Base-by-base conservation (phyloP, 2,329 filamentous ascomycete genomes). In the Cercospora janseana region DNA sequence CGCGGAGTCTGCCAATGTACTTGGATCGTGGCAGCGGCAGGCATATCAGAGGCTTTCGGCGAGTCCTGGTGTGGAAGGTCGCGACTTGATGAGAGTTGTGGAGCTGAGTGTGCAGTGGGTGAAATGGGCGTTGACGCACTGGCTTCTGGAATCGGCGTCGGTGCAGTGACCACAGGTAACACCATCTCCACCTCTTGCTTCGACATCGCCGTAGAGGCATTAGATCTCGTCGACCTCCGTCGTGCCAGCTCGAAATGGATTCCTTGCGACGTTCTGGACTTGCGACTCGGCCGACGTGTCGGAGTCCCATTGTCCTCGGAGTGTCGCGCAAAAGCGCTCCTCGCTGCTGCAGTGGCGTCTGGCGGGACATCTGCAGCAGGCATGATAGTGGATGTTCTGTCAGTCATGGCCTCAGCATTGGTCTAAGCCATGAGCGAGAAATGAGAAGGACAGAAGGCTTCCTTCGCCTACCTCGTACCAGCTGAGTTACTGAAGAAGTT, bases 1-100 rank as follows among this genome's bases (percentile, higher is more conserved):
- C 85, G 75, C 8, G 80, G 79, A 43, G 44, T 37, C 6, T 31
- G 44, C 18, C 31, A 37, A 32, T 46, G 4, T 15, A 32, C 21
- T 18, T 28, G 29, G 7, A 26, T 32, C 18, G 32, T 15, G 31
- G 15, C 26, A 15, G 44, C 32, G 4, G 44, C 32, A 3, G 18
- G 13, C 8, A 23, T 46, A 6, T 46, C 44, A 24, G 44, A 26
- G 21, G 31, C 37, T 6, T 18, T 12, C 6, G 23, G 37, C 31
- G 23, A 6, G 8, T 37, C 32, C 24, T 21, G 20, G n/a, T 34
- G 2, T 7, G 24, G 21, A 7, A 12, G n/a, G n/a, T 26, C 21
- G 15, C 6, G 2, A 16, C n/a, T 24, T 4, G 31, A 24, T 16
- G 12, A 8, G 6, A 37, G 13, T 37, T n/a, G n/a, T 12, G 16